Conservation (phyloP, 2,329 filamentous ascomycete species). For the Fusarium cyanostomum region DNA sequence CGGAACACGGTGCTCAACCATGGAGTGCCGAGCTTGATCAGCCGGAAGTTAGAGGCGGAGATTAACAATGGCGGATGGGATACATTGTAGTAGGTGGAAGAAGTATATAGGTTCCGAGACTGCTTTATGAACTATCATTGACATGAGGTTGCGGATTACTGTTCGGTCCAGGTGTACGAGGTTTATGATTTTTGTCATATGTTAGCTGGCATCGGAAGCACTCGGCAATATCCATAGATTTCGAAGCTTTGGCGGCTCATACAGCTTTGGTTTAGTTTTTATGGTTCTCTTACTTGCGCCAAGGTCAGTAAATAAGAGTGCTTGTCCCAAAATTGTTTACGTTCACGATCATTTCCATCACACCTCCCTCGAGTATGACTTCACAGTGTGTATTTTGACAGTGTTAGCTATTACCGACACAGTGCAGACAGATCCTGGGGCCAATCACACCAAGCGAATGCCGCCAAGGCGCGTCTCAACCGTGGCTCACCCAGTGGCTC, state of each 20-base stretch:
- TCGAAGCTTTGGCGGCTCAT: neutral
- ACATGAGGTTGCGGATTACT: conserved; percentile 1
- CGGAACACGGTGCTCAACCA: conserved; percentile 88
- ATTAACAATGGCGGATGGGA: conserved; percentile 99
- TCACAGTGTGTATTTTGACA: neutral
- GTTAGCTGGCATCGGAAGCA: conserved; percentile 3
- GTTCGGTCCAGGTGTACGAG: conserved; percentile 6
- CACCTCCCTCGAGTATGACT: neutral
- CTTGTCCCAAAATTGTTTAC: too few species aligned
- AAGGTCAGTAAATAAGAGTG: neutral
- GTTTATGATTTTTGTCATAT: conserved; percentile 6
- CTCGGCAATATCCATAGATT: conserved; percentile 11
- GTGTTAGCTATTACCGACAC: conserved; percentile 1
- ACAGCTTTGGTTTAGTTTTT: neutral
- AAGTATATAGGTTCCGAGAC: neutral
- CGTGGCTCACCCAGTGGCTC: conserved; percentile 36
- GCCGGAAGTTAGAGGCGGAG: conserved; percentile 89
- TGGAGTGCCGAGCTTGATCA: conserved; percentile 87
- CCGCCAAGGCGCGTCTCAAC: conserved; percentile 40
- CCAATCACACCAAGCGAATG: conserved; percentile 42
- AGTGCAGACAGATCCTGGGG: conserved; percentile 1
- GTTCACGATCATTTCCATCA: too few species aligned
- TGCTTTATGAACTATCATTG: neutral
- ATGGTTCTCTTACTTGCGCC: neutral
- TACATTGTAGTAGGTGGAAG: conserved; percentile 56